These are phyloP conservation scores for Eucalyptus albens DNA, from an alignment of 345 rosid genomes.

Conservation along the genomic window DNA sequence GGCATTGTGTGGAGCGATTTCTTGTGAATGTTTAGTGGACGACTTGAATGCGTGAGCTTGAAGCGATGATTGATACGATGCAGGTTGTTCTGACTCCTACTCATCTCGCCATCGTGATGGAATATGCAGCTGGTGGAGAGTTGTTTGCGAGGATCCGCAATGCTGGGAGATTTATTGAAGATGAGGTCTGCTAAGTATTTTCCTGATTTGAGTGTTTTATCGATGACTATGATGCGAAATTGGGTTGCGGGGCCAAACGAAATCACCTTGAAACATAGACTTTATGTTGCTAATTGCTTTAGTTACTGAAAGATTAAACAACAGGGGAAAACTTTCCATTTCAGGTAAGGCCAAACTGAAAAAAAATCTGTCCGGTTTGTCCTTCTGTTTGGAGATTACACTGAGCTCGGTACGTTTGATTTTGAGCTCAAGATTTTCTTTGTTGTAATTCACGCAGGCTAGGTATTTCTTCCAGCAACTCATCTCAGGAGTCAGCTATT, in stretches of 20 bases:
- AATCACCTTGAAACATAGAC: background rate
- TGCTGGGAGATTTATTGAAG: constrained; percentile 79
- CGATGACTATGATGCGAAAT: background rate
- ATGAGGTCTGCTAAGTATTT: constrained; percentile 30
- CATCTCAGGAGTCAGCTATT: constrained; percentile 76
- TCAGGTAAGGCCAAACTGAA: background rate
- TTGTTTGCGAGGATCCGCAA: constrained; percentile 68
- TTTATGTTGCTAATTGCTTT: background rate
- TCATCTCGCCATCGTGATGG: constrained; percentile 80
- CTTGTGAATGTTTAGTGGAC: background rate
- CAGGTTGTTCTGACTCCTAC: constrained; percentile 43
- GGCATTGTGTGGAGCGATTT: background rate
- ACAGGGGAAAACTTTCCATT: background rate
- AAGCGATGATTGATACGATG: background rate
- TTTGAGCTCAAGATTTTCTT: background rate
- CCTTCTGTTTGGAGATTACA: background rate
- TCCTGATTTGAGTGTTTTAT: background rate
- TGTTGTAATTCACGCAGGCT: constrained; percentile 12
- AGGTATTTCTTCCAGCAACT: constrained; percentile 77
- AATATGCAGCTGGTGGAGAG: constrained; percentile 87
- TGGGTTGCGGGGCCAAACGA: background rate
- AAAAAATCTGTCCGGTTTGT: background rate
- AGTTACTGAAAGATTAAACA: background rate
- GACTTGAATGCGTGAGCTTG: background rate
- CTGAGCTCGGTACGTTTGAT: background rate